A percentile compares a stretch with the other conserved stretches of the same genome.
Conservation (phyloP, 2,329 filamentous ascomycete genomes). For the Penicillium sp. region DNA sequence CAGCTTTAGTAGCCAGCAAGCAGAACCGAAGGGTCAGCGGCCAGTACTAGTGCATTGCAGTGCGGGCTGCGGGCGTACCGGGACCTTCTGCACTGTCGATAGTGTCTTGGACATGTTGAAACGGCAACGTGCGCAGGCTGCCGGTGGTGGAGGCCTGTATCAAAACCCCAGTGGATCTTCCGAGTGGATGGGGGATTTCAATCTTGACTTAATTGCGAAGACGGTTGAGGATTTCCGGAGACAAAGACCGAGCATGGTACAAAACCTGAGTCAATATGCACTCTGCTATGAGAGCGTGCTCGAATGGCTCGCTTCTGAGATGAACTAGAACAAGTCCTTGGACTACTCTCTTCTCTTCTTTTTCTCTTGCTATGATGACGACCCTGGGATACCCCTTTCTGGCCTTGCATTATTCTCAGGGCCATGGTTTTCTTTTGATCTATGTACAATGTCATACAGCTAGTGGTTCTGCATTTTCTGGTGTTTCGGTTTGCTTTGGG, state of each 20-base stretch:
- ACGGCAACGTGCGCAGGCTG: slow-evolving; percentile 59
- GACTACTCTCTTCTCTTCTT: neutral
- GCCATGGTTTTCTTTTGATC: slow-evolving; percentile 5
- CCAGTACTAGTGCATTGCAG: slow-evolving; percentile 94
- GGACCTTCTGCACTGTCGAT: slow-evolving; percentile 95
- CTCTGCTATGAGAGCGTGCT: slow-evolving; percentile 93
- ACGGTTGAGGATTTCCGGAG: slow-evolving; percentile 88
- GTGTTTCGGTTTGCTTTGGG: slow-evolving; percentile 1
- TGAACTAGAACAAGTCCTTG: slow-evolving; percentile 5
- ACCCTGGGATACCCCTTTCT: slow-evolving; percentile 10
- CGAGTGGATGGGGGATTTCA: slow-evolving; percentile 67
- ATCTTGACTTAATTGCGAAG: slow-evolving; percentile 74
- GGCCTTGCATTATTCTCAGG: slow-evolving; percentile 6
- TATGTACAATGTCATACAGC: slow-evolving; percentile 10
- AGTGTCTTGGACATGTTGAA: slow-evolving; percentile 96
- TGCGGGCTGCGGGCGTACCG: slow-evolving; percentile 91
- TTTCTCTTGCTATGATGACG: slow-evolving; percentile 7
- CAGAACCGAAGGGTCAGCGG: slow-evolving; percentile 54
- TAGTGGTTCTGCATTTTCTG: slow-evolving; percentile 8
- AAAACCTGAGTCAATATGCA: slow-evolving; percentile 88
- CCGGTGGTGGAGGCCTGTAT: slow-evolving; percentile 17
- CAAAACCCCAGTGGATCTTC: slow-evolving; percentile 28
- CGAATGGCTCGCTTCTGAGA: slow-evolving; percentile 67
- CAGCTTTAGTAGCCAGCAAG: slow-evolving; percentile 46
- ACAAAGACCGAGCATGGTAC: slow-evolving; percentile 94